Evolutionary conservation across 1,284 basidiomycete genomes (phyloP).

Genomic region (Leccinum discolor): DNA sequence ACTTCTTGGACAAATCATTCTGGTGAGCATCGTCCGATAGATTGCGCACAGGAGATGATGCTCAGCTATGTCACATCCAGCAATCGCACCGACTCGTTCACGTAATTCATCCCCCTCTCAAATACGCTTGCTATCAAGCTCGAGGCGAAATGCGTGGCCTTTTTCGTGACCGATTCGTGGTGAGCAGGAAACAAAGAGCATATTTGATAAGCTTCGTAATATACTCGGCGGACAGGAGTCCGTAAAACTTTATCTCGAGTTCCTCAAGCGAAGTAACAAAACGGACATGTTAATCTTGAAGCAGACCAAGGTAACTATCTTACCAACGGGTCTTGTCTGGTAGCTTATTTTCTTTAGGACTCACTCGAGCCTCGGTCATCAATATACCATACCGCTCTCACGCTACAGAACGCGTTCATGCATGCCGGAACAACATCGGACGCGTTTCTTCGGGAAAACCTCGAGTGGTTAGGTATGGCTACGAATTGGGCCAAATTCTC

Average conservation of each 20-base stretch:
- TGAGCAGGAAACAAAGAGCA: constrained; percentile 55
- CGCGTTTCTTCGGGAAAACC: constrained; percentile 88
- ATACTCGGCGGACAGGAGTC: constrained; percentile 90
- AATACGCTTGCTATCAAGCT: too few species aligned
- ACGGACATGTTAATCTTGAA: constrained; percentile 90
- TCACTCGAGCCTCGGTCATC: constrained; percentile 92
- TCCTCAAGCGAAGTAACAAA: constrained; percentile 92
- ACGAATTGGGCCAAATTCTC: constrained; percentile 98
- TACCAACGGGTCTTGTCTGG: neutral
- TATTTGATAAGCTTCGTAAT: constrained; percentile 72
- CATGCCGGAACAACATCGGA: constrained; percentile 95
- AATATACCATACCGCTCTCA: constrained; percentile 94
- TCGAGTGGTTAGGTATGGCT: constrained; percentile 93
- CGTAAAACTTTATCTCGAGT: constrained; percentile 91
- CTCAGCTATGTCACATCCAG: too few species aligned
- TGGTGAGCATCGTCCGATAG: too few species aligned
- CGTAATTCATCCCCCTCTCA: too few species aligned
- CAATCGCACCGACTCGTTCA: too few species aligned
- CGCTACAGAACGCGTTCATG: constrained; percentile 95
- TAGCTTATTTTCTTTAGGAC: constrained; percentile 51
- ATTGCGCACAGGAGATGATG: too few species aligned
- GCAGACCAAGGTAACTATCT: constrained; percentile 73
- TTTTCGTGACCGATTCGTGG: constrained; percentile 12
- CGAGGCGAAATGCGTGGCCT: too few species aligned
- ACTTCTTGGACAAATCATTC: too few species aligned